These are phyloP conservation scores for Vanderwaltozyma verrucispora DNA, from an alignment of 805 yeast species.

Conservation along the genomic window DNA sequence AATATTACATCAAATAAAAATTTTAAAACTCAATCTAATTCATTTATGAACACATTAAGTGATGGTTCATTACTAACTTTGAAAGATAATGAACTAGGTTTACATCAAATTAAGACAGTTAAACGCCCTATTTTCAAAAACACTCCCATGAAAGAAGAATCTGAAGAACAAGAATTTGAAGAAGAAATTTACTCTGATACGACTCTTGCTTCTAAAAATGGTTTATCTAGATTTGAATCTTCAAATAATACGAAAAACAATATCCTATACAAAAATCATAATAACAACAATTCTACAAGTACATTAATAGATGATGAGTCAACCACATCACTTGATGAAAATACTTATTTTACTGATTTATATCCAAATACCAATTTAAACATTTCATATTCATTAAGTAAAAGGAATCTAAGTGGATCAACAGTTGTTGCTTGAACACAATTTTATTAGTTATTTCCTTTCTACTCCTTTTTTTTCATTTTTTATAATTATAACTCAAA, in stretches of 20 bases:
- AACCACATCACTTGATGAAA: no score
- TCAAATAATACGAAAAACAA: no score
- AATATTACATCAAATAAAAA: constrained; percentile 1
- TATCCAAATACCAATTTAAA: neutral
- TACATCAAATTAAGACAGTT: constrained; percentile 17
- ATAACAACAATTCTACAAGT: neutral
- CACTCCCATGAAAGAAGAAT: neutral
- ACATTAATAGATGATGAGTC: neutral
- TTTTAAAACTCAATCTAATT: constrained; percentile 1
- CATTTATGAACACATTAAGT: constrained; percentile 7
- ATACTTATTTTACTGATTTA: neutral
- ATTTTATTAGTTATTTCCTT: no score
- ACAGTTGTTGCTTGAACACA: constrained; percentile 4
- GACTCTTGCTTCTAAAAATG: neutral
- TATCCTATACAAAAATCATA: neutral
- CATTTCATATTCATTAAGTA: constrained; percentile 12
- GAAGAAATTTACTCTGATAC: constrained; percentile 3
- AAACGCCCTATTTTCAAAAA: constrained; percentile 4
- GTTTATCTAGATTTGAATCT: no score
- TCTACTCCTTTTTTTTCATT: no score
- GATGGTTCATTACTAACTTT: constrained; percentile 13
- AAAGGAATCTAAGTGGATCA: constrained; percentile 12
- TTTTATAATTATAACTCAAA: no score
- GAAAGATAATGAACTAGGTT: constrained; percentile 15
- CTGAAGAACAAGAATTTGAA: neutral